These are phyloP conservation scores for Maudiozyma bulderi DNA, from an alignment of 805 yeast genomes.

Conservation along the genomic window DNA sequence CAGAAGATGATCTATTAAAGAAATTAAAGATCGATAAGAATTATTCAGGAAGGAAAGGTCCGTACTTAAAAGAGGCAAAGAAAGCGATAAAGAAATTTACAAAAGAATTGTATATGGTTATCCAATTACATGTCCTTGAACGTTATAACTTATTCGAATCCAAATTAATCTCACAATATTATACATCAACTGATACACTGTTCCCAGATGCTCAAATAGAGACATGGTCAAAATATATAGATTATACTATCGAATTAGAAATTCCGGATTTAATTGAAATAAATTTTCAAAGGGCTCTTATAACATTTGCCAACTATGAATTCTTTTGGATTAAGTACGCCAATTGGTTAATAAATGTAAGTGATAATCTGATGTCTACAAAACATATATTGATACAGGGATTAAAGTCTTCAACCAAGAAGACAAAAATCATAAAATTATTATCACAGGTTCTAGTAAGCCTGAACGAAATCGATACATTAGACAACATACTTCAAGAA, in stretches of 20 bases:
- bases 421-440: conserved; percentile 14
- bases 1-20: conserved; percentile 17
- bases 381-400: conserved; percentile 19
- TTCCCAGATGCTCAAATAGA: conserved; percentile 16
- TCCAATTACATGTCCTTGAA: conserved; percentile 25
- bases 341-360: conserved; percentile 20
- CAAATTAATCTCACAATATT: conserved; percentile 20
- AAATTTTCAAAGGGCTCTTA: conserved; percentile 27
- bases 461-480: conserved; percentile 13
- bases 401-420: conserved; percentile 14
- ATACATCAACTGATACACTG: conserved; percentile 21
- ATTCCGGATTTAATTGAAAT: conserved; percentile 16
- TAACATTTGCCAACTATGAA: conserved; percentile 25
- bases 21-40: conserved; percentile 18
- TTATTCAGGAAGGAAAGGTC: conserved; percentile 22
- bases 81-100: conserved; percentile 21
- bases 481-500: conserved; percentile 9
- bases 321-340: conserved; percentile 26
- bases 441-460: conserved; percentile 16
- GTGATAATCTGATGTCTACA: conserved; percentile 16
- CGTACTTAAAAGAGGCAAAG: conserved; percentile 29
- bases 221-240: conserved; percentile 23
- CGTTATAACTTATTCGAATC: conserved; percentile 25
- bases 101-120: conserved; percentile 24
- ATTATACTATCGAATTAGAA: conserved; percentile 18